Conservation (phyloP, 2,329 filamentous ascomycete genomes). For the Akanthomyces dipterigenus region DNA sequence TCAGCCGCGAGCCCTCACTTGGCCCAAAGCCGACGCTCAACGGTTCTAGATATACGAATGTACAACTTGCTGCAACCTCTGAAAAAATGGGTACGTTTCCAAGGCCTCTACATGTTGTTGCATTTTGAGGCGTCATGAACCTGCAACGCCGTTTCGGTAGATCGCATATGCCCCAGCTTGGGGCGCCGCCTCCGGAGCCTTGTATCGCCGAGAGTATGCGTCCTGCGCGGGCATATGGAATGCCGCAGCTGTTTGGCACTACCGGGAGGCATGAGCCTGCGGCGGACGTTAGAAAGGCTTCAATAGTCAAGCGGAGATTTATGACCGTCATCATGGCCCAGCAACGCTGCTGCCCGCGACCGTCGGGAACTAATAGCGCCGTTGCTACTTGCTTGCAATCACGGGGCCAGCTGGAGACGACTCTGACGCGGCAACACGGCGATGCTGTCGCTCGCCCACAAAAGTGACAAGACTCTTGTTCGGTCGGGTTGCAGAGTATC, state of each 20-base stretch:
- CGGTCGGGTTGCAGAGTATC: background rate
- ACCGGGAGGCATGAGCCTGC: background rate
- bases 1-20: background rate
- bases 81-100: background rate
- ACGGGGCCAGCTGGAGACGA: background rate
- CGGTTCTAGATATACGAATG: too few relatives aligned
- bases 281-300: background rate
- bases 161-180: background rate
- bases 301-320: background rate
- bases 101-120: background rate
- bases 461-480: background rate
- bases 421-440: too few relatives aligned
- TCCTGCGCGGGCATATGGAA: background rate
- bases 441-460: background rate
- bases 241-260: background rate
- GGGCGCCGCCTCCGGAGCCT: background rate
- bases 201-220: background rate
- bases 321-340: background rate
- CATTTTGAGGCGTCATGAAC: background rate
- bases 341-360: background rate
- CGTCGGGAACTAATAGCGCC: background rate
- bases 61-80: background rate
- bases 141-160: background rate
- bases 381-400: background rate
- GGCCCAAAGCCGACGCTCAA: background rate